Evolutionary conservation across 805 yeast genomes (phyloP), one percentile per base, ranked within the genome.

Genomic region (Millerozyma acaciae): DNA sequence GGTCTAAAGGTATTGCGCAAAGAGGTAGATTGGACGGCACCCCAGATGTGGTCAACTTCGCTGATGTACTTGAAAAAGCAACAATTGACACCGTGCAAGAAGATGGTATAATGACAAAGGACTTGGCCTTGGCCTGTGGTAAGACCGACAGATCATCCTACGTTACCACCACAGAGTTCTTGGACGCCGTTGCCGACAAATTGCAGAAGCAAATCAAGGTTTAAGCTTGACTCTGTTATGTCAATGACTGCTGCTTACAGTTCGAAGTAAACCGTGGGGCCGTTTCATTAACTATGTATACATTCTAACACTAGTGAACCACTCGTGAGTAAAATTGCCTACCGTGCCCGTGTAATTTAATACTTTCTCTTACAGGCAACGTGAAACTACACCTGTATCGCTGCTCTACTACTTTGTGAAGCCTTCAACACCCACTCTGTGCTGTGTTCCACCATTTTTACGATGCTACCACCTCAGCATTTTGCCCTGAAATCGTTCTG

Each of bases 1-100:
- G 93, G 93, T 58, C 88, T n/a, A 75, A 89, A 62, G 93, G 90
- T 54, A 60, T 84, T 34, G 77, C 79, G 42, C 87, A 83, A 60
- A 80, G 93, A 73, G 93, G 90, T 50, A 78, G 72, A 54, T 65
- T 84, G 45, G 93, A 84, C 55, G 60, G 59, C 22, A 84, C 88
- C 17, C 83, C 82, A 20, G 84, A 77, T 3, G 85, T 83, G 33
- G 75, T 78, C 29, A 62, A 71, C 28, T 84, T 84, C 53, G 88
- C 84, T 26, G 63, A 78, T 42, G 55, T 62, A 26, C 68, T 84
- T 45, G 93, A 84, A 60, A 54, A 69, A 37, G 80, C 82, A 32
- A 82, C 84, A 33, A 50, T 83, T 33, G 83, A 81, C 47, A 80
- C 88, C 16, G 93, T 84, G 32, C 79, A 78, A 43, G 65, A 66